Evolutionary conservation across 2,329 filamentous ascomycete species (phyloP), one percentile per base, ranked within the genome.

Genomic region (Berkeleyomyces rouxiae): DNA sequence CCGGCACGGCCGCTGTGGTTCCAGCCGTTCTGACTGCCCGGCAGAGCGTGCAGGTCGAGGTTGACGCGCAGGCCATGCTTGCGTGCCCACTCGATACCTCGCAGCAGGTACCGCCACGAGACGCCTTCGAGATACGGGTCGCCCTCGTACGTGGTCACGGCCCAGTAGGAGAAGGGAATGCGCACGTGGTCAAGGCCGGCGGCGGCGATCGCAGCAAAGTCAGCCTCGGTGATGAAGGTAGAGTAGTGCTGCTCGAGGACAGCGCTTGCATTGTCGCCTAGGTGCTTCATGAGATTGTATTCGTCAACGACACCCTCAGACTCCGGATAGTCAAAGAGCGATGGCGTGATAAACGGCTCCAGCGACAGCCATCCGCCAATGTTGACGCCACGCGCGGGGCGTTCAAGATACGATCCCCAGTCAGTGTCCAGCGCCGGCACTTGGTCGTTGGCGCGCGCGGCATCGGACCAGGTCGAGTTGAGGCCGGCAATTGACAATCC

Each of bases 281-380:
- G 72, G 57, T 75, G 74, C 66, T 81, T 63, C 31, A 71, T 70
- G n/a, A 80, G 70, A 0, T 78, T 80, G 68, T 74, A 80, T 67
- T 81, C 79, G 65, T 81, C 79, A 10, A 79, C 70, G 53, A 78
- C 66, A 43, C 68, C 69, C 7, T 63, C 60, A 2, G 39, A 7
- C n/a, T 9, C 9, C 61, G 66, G 85, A 43, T 71, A 69, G 61
- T 79, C 75, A 72, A 90, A 90, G 53, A 87, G 76, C 0, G 86
- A 89, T 0, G 87, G 87, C 1, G 83, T 86, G 68, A 90, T 90
- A 70, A 87, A 88, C 0, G 87, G 87, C 70, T 90, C 86, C 36
- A 88, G 74, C 4, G 82, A 83, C 1, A 90, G 77, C 86, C 86
- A 90, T 16, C 86, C 86, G 49, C 86, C 86, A 1, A 89, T 67